phyloP scores from a whole-genome alignment of 192 early-diverging fungal species.

The Dissophora ornata region DNA sequence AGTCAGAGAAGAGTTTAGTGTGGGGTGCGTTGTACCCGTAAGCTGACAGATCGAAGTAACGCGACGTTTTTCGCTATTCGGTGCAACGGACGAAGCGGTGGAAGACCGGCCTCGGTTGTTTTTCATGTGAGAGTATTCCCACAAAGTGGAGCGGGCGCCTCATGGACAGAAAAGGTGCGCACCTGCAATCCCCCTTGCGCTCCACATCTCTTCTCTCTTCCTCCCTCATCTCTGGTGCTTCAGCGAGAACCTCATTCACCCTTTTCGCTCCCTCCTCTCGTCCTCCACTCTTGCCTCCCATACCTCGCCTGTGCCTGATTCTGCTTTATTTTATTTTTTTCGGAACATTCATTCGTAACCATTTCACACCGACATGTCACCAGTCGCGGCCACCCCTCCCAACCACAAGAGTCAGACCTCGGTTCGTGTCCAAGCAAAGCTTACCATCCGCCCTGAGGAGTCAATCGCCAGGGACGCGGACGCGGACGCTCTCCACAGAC shows the following conservation, averaged over 20 bases:
- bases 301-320: background rate
- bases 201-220: conserved; percentile 1
- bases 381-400: conserved; percentile 1
- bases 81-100: too few relatives aligned
- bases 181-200: background rate
- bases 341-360: too few relatives aligned
- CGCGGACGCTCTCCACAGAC: conserved; percentile 2
- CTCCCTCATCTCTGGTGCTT: background rate
- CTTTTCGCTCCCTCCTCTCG: background rate
- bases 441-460: conserved; percentile 35
- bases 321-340: too few relatives aligned
- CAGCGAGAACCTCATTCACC: background rate
- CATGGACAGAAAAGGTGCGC: too few relatives aligned
- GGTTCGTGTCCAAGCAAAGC: conserved; percentile 30
- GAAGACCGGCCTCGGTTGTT: too few relatives aligned
- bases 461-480: conserved; percentile 14
- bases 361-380: conserved; percentile 6
- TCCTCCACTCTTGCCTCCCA: background rate
- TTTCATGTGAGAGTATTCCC: conserved; percentile 2
- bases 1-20: background rate
- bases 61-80: background rate
- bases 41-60: too few relatives aligned
- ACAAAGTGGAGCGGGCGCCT: background rate
- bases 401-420: conserved; percentile 1
- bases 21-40: background rate